Percentiles rank a stretch among this genome's conserved stretches.
These are phyloP conservation scores for Umbelopsis sp. DNA, from an alignment of 192 early-diverging fungal species.

Conservation along the genomic window DNA sequence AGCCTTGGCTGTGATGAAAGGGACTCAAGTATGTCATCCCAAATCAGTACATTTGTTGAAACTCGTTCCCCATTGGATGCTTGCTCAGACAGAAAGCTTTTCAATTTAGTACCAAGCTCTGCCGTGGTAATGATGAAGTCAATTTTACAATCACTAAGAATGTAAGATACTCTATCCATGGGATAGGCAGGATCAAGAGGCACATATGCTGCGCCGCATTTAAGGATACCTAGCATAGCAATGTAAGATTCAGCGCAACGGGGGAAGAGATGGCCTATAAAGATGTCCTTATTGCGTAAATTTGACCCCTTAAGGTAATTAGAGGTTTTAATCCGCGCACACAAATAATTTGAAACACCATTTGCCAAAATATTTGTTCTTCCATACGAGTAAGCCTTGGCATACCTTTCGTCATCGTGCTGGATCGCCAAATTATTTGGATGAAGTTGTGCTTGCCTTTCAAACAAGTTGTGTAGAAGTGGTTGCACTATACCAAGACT, in stretches of 20 bases:
- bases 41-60: conserved; percentile 1
- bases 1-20: too few relatives aligned
- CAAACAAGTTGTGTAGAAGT: not conserved
- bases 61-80: not conserved
- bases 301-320: too few relatives aligned
- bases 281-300: not conserved
- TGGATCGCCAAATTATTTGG: not conserved
- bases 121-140: conserved; percentile 16
- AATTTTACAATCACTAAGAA: conserved; percentile 24
- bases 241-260: conserved; percentile 23
- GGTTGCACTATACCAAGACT: not conserved
- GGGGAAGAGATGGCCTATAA: conserved; percentile 1
- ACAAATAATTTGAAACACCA: not conserved
- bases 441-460: not conserved
- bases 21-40: not conserved
- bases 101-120: not conserved
- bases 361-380: not conserved
- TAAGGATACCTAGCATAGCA: conserved; percentile 32
- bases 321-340: too few relatives aligned
- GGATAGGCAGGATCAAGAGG: conserved; percentile 39
- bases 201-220: conserved; percentile 44
- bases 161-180: conserved; percentile 31
- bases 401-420: not conserved
- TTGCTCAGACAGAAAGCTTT: conserved; percentile 12
- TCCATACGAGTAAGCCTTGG: not conserved